phyloP scores from a whole-genome alignment of 1,139 yeast species.

The Pichia sp. region DNA sequence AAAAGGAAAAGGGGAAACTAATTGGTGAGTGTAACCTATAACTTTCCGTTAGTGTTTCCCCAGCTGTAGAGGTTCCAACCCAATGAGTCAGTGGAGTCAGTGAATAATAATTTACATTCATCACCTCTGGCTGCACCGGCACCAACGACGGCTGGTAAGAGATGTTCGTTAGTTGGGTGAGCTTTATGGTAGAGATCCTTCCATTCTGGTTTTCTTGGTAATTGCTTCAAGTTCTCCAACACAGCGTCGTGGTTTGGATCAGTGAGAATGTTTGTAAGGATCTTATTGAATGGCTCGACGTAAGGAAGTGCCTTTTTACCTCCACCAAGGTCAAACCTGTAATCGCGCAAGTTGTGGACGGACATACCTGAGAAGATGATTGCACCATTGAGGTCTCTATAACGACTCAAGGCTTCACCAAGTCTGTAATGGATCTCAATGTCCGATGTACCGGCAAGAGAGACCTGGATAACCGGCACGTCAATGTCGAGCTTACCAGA shows the following conservation, averaged over 20 bases:
- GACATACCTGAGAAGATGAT: conserved; percentile 70
- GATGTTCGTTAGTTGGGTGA: conserved; percentile 73
- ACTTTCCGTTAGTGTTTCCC: conserved; percentile 14
- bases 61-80: conserved; percentile 66
- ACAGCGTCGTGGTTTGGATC: conserved; percentile 14
- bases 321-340: conserved; percentile 26
- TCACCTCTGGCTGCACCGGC: conserved; percentile 47
- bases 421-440: conserved; percentile 45
- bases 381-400: conserved; percentile 45
- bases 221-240: conserved; percentile 29
- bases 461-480: conserved; percentile 60
- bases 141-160: conserved; percentile 62
- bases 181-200: conserved; percentile 39
- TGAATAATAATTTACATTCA: conserved; percentile 39
- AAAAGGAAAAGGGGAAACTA: too few relatives aligned
- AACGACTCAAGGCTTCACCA: conserved; percentile 47
- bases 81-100: conserved; percentile 37
- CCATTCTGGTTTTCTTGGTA: conserved; percentile 29
- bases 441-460: conserved; percentile 43
- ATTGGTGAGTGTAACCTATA: too few relatives aligned
- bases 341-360: conserved; percentile 64
- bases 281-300: conserved; percentile 40
- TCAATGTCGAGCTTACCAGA: conserved; percentile 33
- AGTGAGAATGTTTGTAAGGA: conserved; percentile 34
- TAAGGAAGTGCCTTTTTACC: conserved; percentile 37